phyloP scores from a whole-genome alignment of 306 rosid species.

The Citrullus colocynthis region DNA sequence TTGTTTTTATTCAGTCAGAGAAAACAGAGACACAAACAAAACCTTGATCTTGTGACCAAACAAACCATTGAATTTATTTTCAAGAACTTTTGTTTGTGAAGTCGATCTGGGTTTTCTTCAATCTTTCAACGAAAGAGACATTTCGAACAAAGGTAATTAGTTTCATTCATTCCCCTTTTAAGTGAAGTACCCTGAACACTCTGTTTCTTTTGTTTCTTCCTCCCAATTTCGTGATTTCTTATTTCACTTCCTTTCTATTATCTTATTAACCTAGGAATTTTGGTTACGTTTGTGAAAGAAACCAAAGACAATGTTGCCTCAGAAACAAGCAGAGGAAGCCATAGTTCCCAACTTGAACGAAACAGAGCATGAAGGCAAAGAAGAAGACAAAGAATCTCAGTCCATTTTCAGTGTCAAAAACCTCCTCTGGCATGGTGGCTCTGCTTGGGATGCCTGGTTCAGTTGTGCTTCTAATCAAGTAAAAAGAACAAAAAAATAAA shows the following conservation, averaged over 20 bases:
- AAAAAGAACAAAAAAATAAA: not conserved
- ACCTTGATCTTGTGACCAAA: not conserved
- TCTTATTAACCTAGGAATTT: conserved; percentile 12
- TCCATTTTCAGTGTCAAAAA: conserved; percentile 42
- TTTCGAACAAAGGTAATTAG: not conserved
- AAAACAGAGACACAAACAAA: not conserved
- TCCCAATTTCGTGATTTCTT: conserved; percentile 25
- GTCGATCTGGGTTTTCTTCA: conserved; percentile 4
- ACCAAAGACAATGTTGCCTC: conserved; percentile 60
- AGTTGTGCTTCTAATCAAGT: conserved; percentile 99
- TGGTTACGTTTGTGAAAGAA: conserved; percentile 7
- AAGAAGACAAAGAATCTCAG: conserved; percentile 21
- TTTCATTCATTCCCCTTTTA: not conserved
- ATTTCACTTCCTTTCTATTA: conserved; percentile 1
- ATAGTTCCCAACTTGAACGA: conserved; percentile 60
- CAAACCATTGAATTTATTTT: not conserved
- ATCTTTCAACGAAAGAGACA: conserved; percentile 9
- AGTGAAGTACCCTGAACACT: not conserved
- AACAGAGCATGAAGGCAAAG: conserved; percentile 36
- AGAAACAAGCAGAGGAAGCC: conserved; percentile 85
- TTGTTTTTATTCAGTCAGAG: not conserved
- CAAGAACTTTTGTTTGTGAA: not conserved
- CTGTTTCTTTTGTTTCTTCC: conserved; percentile 6
- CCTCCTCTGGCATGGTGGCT: conserved; percentile 92
- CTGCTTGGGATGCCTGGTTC: conserved; percentile 98